A percentile compares a stretch with the other conserved stretches of the same genome.
Evolutionary conservation across 257 asterid genomes (phyloP).

Genomic region (Pogostemon cablin): DNA sequence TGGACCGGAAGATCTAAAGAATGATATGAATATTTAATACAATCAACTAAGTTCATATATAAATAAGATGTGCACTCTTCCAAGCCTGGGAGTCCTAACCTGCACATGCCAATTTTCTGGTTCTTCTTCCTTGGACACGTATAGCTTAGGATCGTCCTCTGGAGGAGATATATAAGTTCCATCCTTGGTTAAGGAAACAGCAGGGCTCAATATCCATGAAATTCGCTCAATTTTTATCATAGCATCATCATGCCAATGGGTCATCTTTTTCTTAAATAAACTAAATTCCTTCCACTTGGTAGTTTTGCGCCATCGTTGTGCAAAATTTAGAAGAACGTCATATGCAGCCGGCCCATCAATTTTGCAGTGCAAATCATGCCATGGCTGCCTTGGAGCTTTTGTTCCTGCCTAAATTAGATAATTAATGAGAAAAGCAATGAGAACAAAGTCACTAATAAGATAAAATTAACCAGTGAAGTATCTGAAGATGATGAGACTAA

Average conservation of each 20-base stretch:
- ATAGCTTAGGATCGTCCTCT: constrained; percentile 69
- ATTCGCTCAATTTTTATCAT: constrained; percentile 89
- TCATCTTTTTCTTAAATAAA: constrained; percentile 62
- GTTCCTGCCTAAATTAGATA: constrained; percentile 57
- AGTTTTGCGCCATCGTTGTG: constrained; percentile 98
- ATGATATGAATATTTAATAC: constrained; percentile 26
- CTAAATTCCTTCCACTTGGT: constrained; percentile 88
- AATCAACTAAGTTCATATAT: constrained; percentile 30
- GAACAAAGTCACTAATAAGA: neutral
- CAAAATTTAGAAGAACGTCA: constrained; percentile 93
- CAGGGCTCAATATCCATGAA: constrained; percentile 93
- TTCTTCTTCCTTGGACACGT: constrained; percentile 54
- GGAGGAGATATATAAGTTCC: constrained; percentile 46
- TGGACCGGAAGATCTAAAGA: constrained; percentile 85
- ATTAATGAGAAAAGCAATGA: constrained; percentile 16
- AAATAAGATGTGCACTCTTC: constrained; percentile 28
- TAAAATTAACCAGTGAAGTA: constrained; percentile 19
- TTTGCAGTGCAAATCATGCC: constrained; percentile 96
- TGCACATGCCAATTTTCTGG: constrained; percentile 92
- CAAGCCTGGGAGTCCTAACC: constrained; percentile 49
- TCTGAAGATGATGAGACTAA: constrained; percentile 19
- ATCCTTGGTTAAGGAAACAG: constrained; percentile 48
- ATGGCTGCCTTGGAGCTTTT: constrained; percentile 92
- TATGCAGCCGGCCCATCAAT: constrained; percentile 97
- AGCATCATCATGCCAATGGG: constrained; percentile 89